These are phyloP conservation scores for Leccinum imitatum DNA, from an alignment of 768 basidiomycete species.

Conservation along the genomic window DNA sequence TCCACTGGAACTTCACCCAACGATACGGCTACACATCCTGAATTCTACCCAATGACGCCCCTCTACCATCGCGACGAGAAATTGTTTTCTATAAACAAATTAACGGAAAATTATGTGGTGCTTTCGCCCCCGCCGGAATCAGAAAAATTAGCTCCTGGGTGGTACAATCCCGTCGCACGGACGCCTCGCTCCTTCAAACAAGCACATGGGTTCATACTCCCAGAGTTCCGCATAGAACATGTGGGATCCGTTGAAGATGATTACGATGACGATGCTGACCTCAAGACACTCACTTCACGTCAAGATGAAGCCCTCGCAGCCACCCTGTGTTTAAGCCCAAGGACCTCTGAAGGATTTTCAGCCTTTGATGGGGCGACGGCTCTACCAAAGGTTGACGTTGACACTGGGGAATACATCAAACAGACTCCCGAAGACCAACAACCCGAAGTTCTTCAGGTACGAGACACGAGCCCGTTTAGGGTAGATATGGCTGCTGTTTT, in stretches of 20 bases:
- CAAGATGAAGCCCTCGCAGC: slow-evolving; percentile 40
- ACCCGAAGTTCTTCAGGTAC: slow-evolving; percentile 36
- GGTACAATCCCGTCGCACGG: slow-evolving; percentile 26
- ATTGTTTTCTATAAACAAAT: slow-evolving; percentile 25
- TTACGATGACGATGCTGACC: slow-evolving; percentile 29
- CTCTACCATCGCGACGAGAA: slow-evolving; percentile 30
- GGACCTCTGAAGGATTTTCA: slow-evolving; percentile 36
- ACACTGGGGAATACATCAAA: slow-evolving; percentile 8
- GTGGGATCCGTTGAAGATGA: slow-evolving; percentile 20
- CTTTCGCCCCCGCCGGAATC: slow-evolving; percentile 26
- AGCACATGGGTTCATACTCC: slow-evolving; percentile 19
- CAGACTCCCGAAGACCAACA: slow-evolving; percentile 4
- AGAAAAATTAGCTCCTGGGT: slow-evolving; percentile 35
- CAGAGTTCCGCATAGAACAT: slow-evolving; percentile 17
- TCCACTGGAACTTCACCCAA: slow-evolving; percentile 21
- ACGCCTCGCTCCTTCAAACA: slow-evolving; percentile 17
- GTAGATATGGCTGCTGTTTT: slow-evolving; percentile 40
- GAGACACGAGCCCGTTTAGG: slow-evolving; percentile 46
- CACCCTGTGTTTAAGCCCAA: slow-evolving; percentile 45
- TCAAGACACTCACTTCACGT: slow-evolving; percentile 31
- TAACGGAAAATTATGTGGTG: slow-evolving; percentile 19
- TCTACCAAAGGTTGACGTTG: slow-evolving; percentile 4
- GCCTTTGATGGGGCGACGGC: background rate
- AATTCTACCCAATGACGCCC: slow-evolving; percentile 24
- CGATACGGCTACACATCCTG: slow-evolving; percentile 8